These are phyloP conservation scores for Termitomyces sp. DNA, from an alignment of 768 basidiomycete species.

Conservation along the genomic window DNA sequence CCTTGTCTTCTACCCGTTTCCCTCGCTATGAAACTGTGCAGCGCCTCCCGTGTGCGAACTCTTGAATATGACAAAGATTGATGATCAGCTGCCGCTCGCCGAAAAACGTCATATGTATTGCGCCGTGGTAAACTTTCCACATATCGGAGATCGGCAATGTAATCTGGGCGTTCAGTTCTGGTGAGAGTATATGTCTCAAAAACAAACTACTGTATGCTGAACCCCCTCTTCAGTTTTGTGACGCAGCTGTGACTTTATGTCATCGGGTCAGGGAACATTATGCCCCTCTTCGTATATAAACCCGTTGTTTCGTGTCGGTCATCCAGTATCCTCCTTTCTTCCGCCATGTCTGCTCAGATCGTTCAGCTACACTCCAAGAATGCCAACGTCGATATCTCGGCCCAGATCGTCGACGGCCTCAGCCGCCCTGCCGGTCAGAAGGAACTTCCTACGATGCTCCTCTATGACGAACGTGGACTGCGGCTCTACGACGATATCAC, in stretches of 20 bases:
- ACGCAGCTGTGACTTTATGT: conserved; percentile 12
- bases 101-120: background rate
- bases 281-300: conserved; percentile 6
- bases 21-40: no score
- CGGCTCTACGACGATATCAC: conserved; percentile 86
- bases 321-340: background rate
- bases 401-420: conserved; percentile 54
- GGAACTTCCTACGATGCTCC: conserved; percentile 73
- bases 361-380: conserved; percentile 40
- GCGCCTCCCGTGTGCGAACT: background rate
- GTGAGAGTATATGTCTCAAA: background rate
- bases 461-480: conserved; percentile 87
- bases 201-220: background rate
- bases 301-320: background rate
- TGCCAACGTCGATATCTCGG: conserved; percentile 33
- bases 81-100: background rate
- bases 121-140: background rate
- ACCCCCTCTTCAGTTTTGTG: background rate
- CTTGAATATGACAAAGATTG: conserved; percentile 6
- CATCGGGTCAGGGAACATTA: conserved; percentile 3
- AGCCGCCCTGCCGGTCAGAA: conserved; percentile 50
- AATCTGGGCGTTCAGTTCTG: background rate
- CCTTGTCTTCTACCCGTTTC: background rate
- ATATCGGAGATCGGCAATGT: background rate
- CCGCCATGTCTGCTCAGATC: conserved; percentile 43